These are phyloP conservation scores for Apiospora aurea DNA, from an alignment of 2,329 filamentous ascomycete genomes.

Conservation along the genomic window DNA sequence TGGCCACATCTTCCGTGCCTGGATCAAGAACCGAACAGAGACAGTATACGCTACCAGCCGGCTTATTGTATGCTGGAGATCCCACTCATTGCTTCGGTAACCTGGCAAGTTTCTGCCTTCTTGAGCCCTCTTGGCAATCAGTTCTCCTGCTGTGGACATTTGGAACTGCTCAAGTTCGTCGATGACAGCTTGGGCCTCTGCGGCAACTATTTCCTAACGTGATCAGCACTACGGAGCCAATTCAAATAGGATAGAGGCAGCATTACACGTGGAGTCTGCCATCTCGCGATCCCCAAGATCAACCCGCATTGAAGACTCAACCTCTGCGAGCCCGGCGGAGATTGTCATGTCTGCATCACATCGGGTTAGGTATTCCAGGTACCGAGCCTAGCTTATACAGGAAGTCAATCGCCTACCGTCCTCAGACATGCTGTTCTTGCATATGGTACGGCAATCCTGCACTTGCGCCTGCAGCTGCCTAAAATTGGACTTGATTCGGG, in stretches of 20 bases:
- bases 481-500: not conserved
- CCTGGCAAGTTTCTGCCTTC: not conserved
- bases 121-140: not conserved
- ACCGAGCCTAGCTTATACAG: not conserved
- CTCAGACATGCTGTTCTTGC: not conserved
- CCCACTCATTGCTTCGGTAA: not conserved
- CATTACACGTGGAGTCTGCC: not conserved
- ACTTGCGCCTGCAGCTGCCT: not conserved
- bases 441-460: not conserved
- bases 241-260: not conserved
- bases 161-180: not conserved
- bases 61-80: conserved; percentile 26
- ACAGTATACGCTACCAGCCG: conserved; percentile 31
- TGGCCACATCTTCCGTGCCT: conserved; percentile 27
- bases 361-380: not conserved
- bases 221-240: not conserved
- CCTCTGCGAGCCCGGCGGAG: not conserved
- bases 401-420: not conserved
- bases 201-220: not conserved
- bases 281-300: not conserved
- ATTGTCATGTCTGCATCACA: not conserved
- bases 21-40: conserved; percentile 19
- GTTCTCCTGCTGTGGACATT: not conserved
- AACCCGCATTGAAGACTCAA: not conserved
- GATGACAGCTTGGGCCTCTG: not conserved